A percentile compares a stretch with the other conserved stretches of the same genome.
Conservation (phyloP, 768 basidiomycete genomes). For the Paxillus rubicundulus region DNA sequence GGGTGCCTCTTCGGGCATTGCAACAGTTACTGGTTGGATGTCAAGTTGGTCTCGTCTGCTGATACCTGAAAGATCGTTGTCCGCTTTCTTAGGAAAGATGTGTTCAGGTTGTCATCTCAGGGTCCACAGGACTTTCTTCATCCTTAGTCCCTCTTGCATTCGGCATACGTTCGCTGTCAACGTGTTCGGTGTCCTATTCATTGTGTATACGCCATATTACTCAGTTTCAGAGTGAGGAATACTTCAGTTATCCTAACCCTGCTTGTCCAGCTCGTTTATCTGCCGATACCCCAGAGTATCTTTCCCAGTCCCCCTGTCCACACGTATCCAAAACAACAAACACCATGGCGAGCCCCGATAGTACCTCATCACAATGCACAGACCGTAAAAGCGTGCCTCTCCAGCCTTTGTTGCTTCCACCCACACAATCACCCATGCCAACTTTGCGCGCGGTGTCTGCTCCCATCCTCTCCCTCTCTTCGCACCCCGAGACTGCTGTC, state of each 20-base stretch:
- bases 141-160: no score
- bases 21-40: no score
- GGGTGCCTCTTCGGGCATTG: no score
- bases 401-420: neutral
- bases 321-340: neutral
- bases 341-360: neutral
- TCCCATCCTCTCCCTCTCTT: neutral
- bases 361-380: neutral
- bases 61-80: neutral
- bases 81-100: neutral
- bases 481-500: neutral
- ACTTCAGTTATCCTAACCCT: constrained; percentile 1
- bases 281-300: constrained; percentile 1
- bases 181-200: no score
- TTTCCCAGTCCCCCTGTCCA: neutral
- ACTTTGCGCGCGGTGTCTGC: neutral
- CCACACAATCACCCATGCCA: neutral
- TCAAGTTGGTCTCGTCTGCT: neutral
- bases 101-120: neutral
- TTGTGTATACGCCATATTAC: neutral
- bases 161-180: no score
- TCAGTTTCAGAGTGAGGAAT: neutral
- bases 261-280: constrained; percentile 5
- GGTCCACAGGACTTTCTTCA: neutral
- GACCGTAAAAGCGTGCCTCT: neutral